Evolutionary conservation across 306 rosid genomes (phyloP).

Genomic region (Malus sylvestris): DNA sequence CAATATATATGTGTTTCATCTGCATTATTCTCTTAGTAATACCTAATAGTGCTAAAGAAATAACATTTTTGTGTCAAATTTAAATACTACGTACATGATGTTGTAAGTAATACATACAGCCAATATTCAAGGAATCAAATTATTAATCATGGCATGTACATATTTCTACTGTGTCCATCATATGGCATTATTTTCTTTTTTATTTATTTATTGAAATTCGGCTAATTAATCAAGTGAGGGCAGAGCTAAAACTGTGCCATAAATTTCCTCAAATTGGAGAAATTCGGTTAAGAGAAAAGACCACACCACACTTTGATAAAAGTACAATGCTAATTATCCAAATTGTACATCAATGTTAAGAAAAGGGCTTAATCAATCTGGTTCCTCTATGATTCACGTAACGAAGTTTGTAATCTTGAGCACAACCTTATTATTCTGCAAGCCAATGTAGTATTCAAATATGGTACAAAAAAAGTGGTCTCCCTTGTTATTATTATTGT

Average conservation of each 20-base stretch:
- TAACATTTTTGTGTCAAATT: no score
- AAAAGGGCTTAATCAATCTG: neutral
- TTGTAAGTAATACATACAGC: neutral
- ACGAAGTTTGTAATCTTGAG: neutral
- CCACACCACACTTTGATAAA: neutral
- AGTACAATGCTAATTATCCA: neutral
- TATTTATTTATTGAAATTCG: no score
- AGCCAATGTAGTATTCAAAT: neutral
- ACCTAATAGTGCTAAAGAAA: neutral
- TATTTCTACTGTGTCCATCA: no score
- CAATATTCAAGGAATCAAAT: neutral
- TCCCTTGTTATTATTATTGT: no score
- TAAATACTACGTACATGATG: neutral
- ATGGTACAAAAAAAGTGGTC: no score
- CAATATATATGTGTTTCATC: conserved; percentile 20
- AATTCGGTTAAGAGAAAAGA: neutral
- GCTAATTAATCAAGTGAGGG: neutral
- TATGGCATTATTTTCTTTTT: no score
- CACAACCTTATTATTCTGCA: neutral
- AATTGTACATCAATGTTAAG: neutral
- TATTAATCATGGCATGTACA: neutral
- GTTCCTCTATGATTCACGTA: neutral
- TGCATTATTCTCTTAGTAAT: neutral
- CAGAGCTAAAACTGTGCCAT: neutral
- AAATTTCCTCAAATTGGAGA: neutral